Conservation (phyloP, 1,139 yeast species). For the Pichia sp. region DNA sequence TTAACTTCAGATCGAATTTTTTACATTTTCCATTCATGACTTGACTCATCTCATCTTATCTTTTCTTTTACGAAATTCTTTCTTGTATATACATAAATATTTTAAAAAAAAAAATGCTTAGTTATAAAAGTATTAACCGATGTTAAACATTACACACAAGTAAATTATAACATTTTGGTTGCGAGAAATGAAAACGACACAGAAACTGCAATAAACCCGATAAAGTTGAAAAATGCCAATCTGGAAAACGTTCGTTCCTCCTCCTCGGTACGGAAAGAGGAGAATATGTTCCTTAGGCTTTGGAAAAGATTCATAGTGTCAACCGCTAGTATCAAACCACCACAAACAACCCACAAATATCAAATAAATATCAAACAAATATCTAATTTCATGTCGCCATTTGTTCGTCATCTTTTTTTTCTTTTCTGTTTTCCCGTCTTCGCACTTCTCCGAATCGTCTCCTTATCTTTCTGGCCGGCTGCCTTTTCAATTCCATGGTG, state of each 20-base stretch:
- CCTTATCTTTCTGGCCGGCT: not conserved
- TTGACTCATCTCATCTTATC: too few species aligned
- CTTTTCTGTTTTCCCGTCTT: not conserved
- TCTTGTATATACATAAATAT: not conserved
- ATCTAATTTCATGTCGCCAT: too few species aligned
- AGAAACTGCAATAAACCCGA: conserved; percentile 78
- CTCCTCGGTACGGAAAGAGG: conserved; percentile 79
- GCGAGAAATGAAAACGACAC: conserved; percentile 77
- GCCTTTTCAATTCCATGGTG: not conserved
- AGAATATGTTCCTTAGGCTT: conserved; percentile 54
- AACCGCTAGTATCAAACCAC: not conserved
- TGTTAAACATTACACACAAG: not conserved
- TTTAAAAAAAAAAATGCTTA: not conserved
- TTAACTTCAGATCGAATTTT: not conserved
- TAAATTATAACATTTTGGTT: conserved; percentile 34
- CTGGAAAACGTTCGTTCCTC: conserved; percentile 75
- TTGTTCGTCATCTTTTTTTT: not conserved
- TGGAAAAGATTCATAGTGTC: conserved; percentile 19
- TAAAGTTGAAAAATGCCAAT: conserved; percentile 70
- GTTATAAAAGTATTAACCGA: not conserved
- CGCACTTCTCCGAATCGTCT: not conserved
- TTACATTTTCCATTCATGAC: not conserved
- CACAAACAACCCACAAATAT: too few species aligned
- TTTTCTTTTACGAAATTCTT: not conserved
- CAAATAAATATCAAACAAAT: too few species aligned